phyloP scores from a whole-genome alignment of 2,329 filamentous ascomycete genomes.

The Dothideomycetes sp. region DNA sequence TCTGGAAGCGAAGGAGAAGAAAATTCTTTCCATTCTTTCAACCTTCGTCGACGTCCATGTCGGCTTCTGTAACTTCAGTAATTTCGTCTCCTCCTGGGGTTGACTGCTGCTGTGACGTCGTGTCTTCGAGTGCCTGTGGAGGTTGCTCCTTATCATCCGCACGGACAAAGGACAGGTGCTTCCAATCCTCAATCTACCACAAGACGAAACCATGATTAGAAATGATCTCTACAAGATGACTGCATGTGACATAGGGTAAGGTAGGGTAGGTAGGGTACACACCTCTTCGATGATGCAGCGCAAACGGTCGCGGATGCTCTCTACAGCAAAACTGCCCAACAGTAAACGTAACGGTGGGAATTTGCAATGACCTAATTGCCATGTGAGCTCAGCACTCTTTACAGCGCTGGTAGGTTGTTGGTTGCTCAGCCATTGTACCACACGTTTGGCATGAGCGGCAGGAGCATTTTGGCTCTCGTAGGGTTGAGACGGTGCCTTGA shows the following conservation, averaged over 20 bases:
- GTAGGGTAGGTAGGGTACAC: slow-evolving; percentile 14
- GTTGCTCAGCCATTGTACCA: slow-evolving; percentile 91
- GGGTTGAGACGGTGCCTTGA: slow-evolving; percentile 74
- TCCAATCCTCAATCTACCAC: slow-evolving; percentile 31
- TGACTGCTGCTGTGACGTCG: slow-evolving; percentile 7
- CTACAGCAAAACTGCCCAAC: slow-evolving; percentile 89
- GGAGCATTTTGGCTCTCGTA: slow-evolving; percentile 73
- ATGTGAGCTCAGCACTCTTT: slow-evolving; percentile 86
- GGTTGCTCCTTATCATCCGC: slow-evolving; percentile 22
- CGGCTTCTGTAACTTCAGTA: slow-evolving; percentile 13
- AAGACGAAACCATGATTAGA: slow-evolving; percentile 7
- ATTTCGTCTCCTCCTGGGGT: slow-evolving; percentile 12
- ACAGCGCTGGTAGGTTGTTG: slow-evolving; percentile 86
- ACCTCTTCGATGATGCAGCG: slow-evolving; percentile 89
- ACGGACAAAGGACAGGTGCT: slow-evolving; percentile 29
- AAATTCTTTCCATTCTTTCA: slow-evolving; percentile 6
- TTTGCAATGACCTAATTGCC: slow-evolving; percentile 89
- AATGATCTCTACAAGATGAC: no score
- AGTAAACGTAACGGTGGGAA: slow-evolving; percentile 80
- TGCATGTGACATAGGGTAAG: background rate
- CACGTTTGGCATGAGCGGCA: slow-evolving; percentile 76
- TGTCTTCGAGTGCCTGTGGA: slow-evolving; percentile 8
- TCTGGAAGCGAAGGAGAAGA: background rate
- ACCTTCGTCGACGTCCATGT: slow-evolving; percentile 16
- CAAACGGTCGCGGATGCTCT: slow-evolving; percentile 85